Evolutionary conservation across 1,284 basidiomycete genomes (phyloP).

Genomic region (Cutaneotrichosporon sp.): DNA sequence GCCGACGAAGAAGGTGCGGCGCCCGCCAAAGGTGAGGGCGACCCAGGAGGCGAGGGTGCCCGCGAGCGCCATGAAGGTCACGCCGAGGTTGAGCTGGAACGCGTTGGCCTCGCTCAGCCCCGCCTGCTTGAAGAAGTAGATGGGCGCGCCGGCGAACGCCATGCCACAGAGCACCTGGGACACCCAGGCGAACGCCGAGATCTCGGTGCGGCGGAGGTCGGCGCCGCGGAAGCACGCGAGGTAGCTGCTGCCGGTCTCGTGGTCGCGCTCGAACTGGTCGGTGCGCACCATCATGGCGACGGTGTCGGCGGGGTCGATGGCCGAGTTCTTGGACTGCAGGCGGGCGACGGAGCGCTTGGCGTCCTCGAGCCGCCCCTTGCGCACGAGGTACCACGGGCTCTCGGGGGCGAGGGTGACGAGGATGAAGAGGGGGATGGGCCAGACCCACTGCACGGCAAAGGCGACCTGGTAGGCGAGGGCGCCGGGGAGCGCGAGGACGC

Average conservation of each 20-base stretch:
- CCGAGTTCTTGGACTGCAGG: slow-evolving; percentile 23
- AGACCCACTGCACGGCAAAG: slow-evolving; percentile 53
- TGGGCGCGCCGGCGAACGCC: slow-evolving; percentile 24
- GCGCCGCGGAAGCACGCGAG: slow-evolving; percentile 37
- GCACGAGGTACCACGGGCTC: slow-evolving; percentile 38
- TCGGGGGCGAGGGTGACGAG: slow-evolving; percentile 31
- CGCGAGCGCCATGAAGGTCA: slow-evolving; percentile 49
- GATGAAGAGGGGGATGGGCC: slow-evolving; percentile 40
- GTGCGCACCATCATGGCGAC: slow-evolving; percentile 41
- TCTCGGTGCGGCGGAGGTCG: slow-evolving; percentile 28
- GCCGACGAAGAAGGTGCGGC: slow-evolving; percentile 54
- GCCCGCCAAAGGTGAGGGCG: slow-evolving; percentile 42
- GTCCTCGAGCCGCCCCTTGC: slow-evolving; percentile 28
- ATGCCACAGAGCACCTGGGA: slow-evolving; percentile 32
- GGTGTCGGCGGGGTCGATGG: slow-evolving; percentile 33
- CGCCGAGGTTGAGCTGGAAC: slow-evolving; percentile 42
- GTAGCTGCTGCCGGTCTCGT: slow-evolving; percentile 26
- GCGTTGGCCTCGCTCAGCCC: slow-evolving; percentile 15
- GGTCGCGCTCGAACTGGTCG: slow-evolving; percentile 35
- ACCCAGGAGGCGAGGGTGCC: slow-evolving; percentile 54
- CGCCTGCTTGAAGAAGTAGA: slow-evolving; percentile 34
- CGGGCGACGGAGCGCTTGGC: slow-evolving; percentile 27
- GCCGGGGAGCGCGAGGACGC: slow-evolving; percentile 13
- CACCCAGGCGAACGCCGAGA: slow-evolving; percentile 19
- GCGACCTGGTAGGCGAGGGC: slow-evolving; percentile 50